Conservation (phyloP, 169 alveolate genomes). For the Miamiensis avidus region DNA sequence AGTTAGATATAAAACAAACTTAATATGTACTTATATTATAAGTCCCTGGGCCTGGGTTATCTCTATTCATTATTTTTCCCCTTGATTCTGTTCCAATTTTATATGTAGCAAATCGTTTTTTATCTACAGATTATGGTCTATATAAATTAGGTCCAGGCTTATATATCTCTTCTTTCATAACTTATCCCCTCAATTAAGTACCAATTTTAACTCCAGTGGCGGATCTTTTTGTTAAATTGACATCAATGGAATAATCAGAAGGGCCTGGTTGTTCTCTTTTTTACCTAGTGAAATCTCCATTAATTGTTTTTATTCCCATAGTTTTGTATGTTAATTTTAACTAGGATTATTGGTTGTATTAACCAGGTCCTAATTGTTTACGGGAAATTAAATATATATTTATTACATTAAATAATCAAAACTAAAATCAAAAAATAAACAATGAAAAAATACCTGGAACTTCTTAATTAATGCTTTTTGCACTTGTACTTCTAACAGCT, state of each 20-base stretch:
- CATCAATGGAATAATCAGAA: background rate
- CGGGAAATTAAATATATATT: no score
- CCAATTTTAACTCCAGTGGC: background rate
- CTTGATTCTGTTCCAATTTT: background rate
- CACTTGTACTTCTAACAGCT: background rate
- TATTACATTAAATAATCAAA: no score
- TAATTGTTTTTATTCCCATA: background rate
- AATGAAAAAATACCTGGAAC: background rate
- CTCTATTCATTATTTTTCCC: background rate
- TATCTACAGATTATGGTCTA: background rate
- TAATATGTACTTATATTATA: background rate
- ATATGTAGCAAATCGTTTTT: background rate
- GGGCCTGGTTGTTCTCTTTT: background rate
- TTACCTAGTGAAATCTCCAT: background rate
- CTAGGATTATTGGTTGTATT: background rate
- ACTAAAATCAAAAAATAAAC: no score
- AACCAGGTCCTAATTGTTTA: background rate
- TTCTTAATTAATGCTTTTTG: background rate
- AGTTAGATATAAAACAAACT: no score
- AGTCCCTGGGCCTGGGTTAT: background rate
- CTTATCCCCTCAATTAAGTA: background rate
- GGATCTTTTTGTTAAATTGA: background rate
- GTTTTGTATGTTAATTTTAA: background rate
- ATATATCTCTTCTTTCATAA: background rate
- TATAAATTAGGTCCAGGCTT: background rate